phyloP scores from a whole-genome alignment of 2,329 filamentous ascomycete species.

The Aspergillus versicolor region DNA sequence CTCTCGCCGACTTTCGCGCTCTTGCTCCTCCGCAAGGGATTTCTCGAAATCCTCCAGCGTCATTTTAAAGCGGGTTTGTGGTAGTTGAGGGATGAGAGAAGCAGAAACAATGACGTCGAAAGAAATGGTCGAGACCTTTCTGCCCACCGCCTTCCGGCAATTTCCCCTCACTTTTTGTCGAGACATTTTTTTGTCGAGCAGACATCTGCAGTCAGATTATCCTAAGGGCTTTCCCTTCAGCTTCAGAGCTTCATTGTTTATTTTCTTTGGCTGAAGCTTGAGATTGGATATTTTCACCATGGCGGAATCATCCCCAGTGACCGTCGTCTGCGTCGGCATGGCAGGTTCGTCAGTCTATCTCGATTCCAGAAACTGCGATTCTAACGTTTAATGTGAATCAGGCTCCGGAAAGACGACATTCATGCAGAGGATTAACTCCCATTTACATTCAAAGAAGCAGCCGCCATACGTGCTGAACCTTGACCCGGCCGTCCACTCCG shows the following conservation, averaged over 20 bases:
- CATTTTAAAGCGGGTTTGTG: slow-evolving; percentile 41
- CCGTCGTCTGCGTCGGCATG: slow-evolving; percentile 96
- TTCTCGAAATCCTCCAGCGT: slow-evolving; percentile 75
- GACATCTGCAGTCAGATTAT: neutral
- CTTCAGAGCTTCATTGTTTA: neutral
- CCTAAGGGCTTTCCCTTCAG: neutral
- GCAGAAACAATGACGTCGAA: slow-evolving; percentile 20
- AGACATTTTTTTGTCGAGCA: slow-evolving; percentile 3
- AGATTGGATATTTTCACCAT: slow-evolving; percentile 32
- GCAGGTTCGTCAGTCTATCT: slow-evolving; percentile 60
- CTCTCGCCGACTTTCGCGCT: slow-evolving; percentile 41
- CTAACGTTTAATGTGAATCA: slow-evolving; percentile 30
- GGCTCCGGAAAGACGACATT: slow-evolving; percentile 99
- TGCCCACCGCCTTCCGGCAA: slow-evolving; percentile 10
- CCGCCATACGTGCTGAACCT: slow-evolving; percentile 96
- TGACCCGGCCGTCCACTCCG: slow-evolving; percentile 87
- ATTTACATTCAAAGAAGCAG: slow-evolving; percentile 77
- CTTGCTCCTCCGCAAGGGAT: slow-evolving; percentile 62
- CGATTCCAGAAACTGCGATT: neutral
- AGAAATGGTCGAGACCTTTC: slow-evolving; percentile 12
- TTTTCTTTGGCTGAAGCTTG: neutral
- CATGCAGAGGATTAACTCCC: slow-evolving; percentile 95
- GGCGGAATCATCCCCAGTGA: slow-evolving; percentile 59
- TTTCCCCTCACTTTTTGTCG: slow-evolving; percentile 15
- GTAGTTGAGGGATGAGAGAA: slow-evolving; percentile 4